Base-by-base conservation (phyloP, 2,329 filamentous ascomycete species). In the Arthrinium phaeospermum region DNA sequence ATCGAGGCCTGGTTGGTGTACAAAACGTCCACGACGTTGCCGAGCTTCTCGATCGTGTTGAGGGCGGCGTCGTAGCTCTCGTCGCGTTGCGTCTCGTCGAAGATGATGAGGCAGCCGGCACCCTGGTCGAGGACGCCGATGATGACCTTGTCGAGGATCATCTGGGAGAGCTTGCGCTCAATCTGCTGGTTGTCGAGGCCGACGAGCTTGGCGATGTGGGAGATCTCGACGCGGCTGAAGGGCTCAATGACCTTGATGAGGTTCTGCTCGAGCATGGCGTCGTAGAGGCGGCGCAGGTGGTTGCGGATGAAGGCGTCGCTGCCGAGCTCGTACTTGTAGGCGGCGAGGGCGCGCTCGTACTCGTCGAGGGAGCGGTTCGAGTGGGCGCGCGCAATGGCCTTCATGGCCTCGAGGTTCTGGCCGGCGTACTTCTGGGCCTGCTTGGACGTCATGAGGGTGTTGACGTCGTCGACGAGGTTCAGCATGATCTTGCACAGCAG, bases 401-500 rank as follows among this genome's bases (percentile, higher is more conserved):
- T 99, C 96, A 99, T 99, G 73, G 96, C 96, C 84, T 99, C 96
- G 75, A 99, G 91, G 81, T 94, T 96, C 85, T 96, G 94, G 78
- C 96, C 95, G 45, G 95, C 95, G 81, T 99, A 98, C 85, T 97
- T 96, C 81, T 97, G 91, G 51, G 97, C 96, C 83, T 98, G 95
- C 89, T 99, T 99, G 71, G 94, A 97, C 44, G 93, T 91, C 91
- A 99, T 94, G 77, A 99, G 90, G 80, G 93, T 91, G 85, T 96
- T 97, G 82, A 99, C 96, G 83, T 99, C 97, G 86, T 98, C 95
- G 76, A 91, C 94, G 53, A 97, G 89, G 85, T 99, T 99, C 78
- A 99, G 89, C 97, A 99, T 99, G 83, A 99, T 96, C 88, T 99
- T 99, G 91, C 96, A 98, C 47, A 99, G 91, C 71, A 99, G 90